These are phyloP conservation scores for Curvularia eragrostidis DNA, from an alignment of 2,329 filamentous ascomycete species.

Conservation along the genomic window DNA sequence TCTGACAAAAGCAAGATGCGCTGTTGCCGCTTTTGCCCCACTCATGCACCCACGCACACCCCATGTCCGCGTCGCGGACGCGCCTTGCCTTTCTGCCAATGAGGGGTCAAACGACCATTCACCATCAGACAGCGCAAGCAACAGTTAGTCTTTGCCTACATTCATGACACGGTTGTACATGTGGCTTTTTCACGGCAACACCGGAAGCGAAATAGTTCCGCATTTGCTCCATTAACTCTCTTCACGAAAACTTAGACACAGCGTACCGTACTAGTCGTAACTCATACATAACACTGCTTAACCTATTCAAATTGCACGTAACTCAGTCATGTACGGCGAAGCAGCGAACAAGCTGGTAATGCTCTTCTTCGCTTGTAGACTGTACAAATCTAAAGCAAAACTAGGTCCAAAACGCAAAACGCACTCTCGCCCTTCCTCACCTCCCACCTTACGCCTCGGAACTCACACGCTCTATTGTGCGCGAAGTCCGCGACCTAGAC, in stretches of 20 bases:
- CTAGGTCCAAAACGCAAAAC: conserved; percentile 93
- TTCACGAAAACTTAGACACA: neutral
- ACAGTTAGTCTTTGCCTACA: neutral
- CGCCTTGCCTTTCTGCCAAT: conserved; percentile 18
- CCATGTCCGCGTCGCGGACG: conserved; percentile 25
- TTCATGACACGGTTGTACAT: no score
- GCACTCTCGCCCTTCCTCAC: conserved; percentile 83
- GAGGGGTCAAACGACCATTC: conserved; percentile 18
- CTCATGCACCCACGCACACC: conserved; percentile 4
- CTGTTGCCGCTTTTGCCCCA: conserved; percentile 16
- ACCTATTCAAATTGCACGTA: neutral
- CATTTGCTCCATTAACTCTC: neutral
- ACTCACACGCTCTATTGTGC: conserved; percentile 82
- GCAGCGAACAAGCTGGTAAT: conserved; percentile 81
- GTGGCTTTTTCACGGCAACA: neutral
- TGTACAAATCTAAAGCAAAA: neutral
- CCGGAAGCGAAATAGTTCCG: neutral
- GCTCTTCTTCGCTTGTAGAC: neutral
- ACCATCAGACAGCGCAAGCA: neutral
- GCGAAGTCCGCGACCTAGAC: conserved; percentile 92
- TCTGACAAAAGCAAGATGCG: conserved; percentile 23
- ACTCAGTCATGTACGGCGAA: conserved; percentile 78
- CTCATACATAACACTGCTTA: neutral
- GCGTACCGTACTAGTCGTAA: neutral
- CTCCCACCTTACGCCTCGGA: conserved; percentile 93